Evolutionary conservation across 2,329 filamentous ascomycete genomes (phyloP).

Genomic region (Fonsecaea erecta): DNA sequence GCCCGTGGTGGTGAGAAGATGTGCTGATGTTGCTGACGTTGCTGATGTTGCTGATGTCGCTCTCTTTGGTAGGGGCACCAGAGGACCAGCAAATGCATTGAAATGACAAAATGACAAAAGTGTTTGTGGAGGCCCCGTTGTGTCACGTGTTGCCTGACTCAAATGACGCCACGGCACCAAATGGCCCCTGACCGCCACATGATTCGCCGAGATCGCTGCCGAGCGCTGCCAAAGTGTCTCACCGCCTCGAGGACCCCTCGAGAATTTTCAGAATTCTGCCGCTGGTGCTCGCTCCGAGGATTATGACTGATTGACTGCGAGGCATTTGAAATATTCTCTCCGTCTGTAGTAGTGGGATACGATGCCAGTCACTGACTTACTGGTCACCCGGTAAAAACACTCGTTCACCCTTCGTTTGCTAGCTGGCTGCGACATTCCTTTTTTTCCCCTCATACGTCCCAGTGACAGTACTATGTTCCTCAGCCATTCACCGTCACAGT

Average conservation of each 20-base stretch:
- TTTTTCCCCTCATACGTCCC: constrained; percentile 3
- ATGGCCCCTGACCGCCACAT: background rate
- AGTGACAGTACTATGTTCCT: constrained; percentile 19
- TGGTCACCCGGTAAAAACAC: background rate
- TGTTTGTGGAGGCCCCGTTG: too few species aligned
- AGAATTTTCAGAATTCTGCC: constrained; percentile 29
- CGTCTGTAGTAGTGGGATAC: background rate
- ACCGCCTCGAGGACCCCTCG: constrained; percentile 13
- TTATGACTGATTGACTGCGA: constrained; percentile 2
- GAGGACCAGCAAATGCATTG: background rate
- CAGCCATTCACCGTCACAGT: background rate
- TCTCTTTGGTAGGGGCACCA: too few species aligned
- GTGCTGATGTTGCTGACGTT: background rate
- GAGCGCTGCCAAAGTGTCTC: background rate
- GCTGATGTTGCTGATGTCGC: background rate
- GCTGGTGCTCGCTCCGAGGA: too few species aligned
- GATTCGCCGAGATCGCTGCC: constrained; percentile 21
- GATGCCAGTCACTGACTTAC: constrained; percentile 7
- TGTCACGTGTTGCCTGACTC: too few species aligned
- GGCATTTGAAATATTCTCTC: background rate
- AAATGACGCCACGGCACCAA: constrained; percentile 11
- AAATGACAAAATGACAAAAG: constrained; percentile 5
- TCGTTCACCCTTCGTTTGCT: constrained; percentile 13
- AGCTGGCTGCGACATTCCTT: background rate
- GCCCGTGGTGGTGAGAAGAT: too few species aligned